phyloP scores from a whole-genome alignment of 169 alveolate genomes.

The Plasmodium gonderi region DNA sequence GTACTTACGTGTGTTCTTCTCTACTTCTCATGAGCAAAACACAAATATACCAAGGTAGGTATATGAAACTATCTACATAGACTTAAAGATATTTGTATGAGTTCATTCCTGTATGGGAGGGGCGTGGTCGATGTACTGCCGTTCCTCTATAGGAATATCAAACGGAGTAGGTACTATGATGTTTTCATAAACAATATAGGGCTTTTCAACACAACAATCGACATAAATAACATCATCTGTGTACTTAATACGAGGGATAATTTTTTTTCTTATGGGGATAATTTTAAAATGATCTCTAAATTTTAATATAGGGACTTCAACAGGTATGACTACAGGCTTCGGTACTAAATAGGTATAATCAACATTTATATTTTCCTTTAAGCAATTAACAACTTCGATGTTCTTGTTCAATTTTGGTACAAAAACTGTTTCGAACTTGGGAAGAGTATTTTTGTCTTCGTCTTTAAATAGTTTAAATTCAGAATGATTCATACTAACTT shows the following conservation, averaged over 20 bases:
- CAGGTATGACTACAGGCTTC: slow-evolving; percentile 82
- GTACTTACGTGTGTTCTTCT: not conserved
- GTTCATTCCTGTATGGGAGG: slow-evolving; percentile 10
- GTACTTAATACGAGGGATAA: slow-evolving; percentile 79
- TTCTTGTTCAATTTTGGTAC: slow-evolving; percentile 61
- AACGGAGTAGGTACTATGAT: slow-evolving; percentile 78
- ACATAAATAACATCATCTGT: slow-evolving; percentile 81
- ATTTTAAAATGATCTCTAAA: slow-evolving; percentile 79
- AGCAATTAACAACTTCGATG: slow-evolving; percentile 45
- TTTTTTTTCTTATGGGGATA: slow-evolving; percentile 80
- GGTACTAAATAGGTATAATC: slow-evolving; percentile 80
- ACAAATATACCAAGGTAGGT: not conserved
- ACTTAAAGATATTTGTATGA: not conserved
- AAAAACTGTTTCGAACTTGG: slow-evolving; percentile 65
- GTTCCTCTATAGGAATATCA: slow-evolving; percentile 75
- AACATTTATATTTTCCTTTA: slow-evolving; percentile 59
- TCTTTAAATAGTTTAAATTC: slow-evolving; percentile 32
- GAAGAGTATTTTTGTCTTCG: not conserved
- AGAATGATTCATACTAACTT: not conserved
- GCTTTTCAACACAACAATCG: slow-evolving; percentile 81
- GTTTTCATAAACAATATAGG: slow-evolving; percentile 79
- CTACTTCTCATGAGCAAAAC: too few species aligned
- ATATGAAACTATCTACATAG: not conserved
- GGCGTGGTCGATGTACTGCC: slow-evolving; percentile 48
- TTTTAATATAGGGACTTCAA: slow-evolving; percentile 80